phyloP scores from a whole-genome alignment of 306 rosid species.

The Rosa rugosa region DNA sequence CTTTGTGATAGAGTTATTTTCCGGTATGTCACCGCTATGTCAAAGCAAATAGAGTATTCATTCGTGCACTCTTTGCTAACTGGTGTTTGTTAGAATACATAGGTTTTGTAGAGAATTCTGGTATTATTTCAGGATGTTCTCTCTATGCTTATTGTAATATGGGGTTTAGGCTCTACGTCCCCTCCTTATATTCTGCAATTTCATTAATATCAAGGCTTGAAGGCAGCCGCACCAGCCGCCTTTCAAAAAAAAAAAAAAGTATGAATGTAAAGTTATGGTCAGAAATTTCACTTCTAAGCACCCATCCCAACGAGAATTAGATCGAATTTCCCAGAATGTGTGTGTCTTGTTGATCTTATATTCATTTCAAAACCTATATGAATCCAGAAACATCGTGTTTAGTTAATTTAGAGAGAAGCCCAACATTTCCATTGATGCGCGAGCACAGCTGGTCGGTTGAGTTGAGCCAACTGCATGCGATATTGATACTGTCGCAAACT shows the following conservation, averaged over 20 bases:
- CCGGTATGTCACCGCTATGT: too few species aligned
- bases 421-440: conserved; percentile 61
- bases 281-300: conserved; percentile 15
- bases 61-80: too few species aligned
- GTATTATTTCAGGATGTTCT: too few species aligned
- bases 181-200: too few species aligned
- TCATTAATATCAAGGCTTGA: too few species aligned
- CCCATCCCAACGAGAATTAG: conserved; percentile 27
- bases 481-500: not conserved
- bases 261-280: conserved; percentile 7
- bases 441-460: conserved; percentile 42
- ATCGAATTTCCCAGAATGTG: conserved; percentile 19
- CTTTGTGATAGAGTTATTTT: too few species aligned
- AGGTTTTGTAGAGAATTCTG: too few species aligned
- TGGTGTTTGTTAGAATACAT: too few species aligned
- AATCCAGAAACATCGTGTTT: conserved; percentile 1
- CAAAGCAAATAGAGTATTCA: too few species aligned
- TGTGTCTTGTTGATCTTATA: not conserved
- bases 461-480: conserved; percentile 25
- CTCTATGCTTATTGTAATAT: too few species aligned
- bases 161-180: too few species aligned
- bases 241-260: not conserved
- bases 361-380: not conserved
- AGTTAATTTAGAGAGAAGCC: conserved; percentile 23
- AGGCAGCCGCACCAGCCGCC: too few species aligned